Percentiles rank a stretch among this genome's conserved stretches.
Evolutionary conservation across 352 stramenopile species (phyloP).

Genomic region (Phytophthora melonis): DNA sequence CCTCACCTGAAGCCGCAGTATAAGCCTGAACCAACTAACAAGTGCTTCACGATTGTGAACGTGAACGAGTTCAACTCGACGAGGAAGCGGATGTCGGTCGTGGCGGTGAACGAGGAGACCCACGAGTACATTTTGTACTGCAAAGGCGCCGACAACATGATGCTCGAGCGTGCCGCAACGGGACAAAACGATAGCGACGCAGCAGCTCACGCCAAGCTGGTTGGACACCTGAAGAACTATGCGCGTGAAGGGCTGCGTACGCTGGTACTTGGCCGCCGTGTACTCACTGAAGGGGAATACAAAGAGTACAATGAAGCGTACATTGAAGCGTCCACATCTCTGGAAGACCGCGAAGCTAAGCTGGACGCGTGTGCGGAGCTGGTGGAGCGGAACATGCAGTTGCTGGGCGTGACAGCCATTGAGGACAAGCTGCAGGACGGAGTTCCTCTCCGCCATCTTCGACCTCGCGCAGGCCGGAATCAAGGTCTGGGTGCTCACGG

Average conservation of each 20-base stretch:
- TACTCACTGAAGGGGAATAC: slow-evolving; percentile 67
- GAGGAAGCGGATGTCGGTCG: slow-evolving; percentile 98
- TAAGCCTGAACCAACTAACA: slow-evolving; percentile 15
- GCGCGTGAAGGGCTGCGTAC: slow-evolving; percentile 84
- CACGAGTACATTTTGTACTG: slow-evolving; percentile 68
- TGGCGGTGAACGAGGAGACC: slow-evolving; percentile 77
- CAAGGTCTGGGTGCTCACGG: slow-evolving; percentile 98
- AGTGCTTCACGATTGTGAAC: slow-evolving; percentile 72
- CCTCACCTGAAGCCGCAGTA: slow-evolving; percentile 23
- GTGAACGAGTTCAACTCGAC: slow-evolving; percentile 91
- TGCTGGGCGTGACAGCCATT: slow-evolving; percentile 95
- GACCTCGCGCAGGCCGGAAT: slow-evolving; percentile 95
- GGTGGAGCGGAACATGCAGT: slow-evolving; percentile 75
- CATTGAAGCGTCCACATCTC: slow-evolving; percentile 54
- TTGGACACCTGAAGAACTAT: slow-evolving; percentile 70
- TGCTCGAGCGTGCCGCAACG: slow-evolving; percentile 61
- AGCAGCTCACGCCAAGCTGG: slow-evolving; percentile 28
- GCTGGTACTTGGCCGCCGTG: slow-evolving; percentile 68
- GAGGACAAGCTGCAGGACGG: slow-evolving; percentile 97
- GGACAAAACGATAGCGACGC: slow-evolving; percentile 19
- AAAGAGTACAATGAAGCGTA: slow-evolving; percentile 65
- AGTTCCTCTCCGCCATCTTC: slow-evolving; percentile 94
- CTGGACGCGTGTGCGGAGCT: slow-evolving; percentile 65
- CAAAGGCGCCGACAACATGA: slow-evolving; percentile 90
- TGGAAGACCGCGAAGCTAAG: slow-evolving; percentile 60